Percentiles rank a stretch among this genome's conserved stretches.
phyloP scores from a whole-genome alignment of 2,329 filamentous ascomycete genomes.

The Kalaharituber pfeilii region DNA sequence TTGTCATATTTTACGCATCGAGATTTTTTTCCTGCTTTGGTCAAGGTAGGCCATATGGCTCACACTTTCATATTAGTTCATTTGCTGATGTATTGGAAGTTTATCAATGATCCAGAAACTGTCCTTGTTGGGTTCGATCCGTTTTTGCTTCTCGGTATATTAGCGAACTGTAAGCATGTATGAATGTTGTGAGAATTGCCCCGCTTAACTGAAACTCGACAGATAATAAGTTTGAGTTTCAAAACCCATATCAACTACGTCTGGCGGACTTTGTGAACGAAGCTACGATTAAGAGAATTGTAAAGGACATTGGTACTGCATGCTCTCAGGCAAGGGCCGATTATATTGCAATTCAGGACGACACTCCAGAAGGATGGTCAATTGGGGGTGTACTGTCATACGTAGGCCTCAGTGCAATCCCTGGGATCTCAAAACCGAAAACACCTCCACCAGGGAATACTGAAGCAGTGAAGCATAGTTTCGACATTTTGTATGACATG shows the following conservation, averaged over 20 bases:
- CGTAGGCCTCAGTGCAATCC: slow-evolving; percentile 61
- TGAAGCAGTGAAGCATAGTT: slow-evolving; percentile 56
- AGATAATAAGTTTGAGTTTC: slow-evolving; percentile 95
- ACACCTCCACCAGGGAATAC: slow-evolving; percentile 29
- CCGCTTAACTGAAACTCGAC: background rate
- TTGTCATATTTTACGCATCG: slow-evolving; percentile 89
- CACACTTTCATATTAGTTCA: background rate
- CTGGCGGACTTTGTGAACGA: slow-evolving; percentile 95
- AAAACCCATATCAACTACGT: slow-evolving; percentile 84
- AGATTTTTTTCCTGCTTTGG: slow-evolving; percentile 82
- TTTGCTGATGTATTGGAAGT: slow-evolving; percentile 32
- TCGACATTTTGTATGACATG: slow-evolving; percentile 62
- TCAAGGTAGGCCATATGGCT: slow-evolving; percentile 50
- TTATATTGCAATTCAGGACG: slow-evolving; percentile 76
- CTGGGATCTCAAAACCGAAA: slow-evolving; percentile 42
- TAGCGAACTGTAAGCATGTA: slow-evolving; percentile 50
- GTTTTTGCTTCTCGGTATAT: slow-evolving; percentile 64
- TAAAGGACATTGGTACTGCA: slow-evolving; percentile 55
- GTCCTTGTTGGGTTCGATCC: slow-evolving; percentile 49
- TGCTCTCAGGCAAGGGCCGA: slow-evolving; percentile 51
- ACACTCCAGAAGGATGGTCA: slow-evolving; percentile 78
- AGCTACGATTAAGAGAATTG: slow-evolving; percentile 62
- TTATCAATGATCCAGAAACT: slow-evolving; percentile 61
- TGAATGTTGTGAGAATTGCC: background rate
- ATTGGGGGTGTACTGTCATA: slow-evolving; percentile 63